Conservation (phyloP, 75 land plant species). For the Picea glauca region DNA sequence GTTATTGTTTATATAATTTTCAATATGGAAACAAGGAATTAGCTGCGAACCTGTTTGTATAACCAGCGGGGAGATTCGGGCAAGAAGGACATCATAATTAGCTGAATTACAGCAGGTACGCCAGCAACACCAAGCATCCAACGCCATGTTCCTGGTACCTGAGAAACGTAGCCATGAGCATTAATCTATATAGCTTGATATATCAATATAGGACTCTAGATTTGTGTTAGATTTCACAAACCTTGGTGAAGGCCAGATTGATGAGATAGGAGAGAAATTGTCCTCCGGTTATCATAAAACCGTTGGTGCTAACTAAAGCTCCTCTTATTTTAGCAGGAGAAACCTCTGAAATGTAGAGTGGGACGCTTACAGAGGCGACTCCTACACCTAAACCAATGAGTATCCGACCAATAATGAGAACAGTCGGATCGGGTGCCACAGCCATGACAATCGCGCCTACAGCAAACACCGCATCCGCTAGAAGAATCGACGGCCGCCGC, state of each 20-base stretch:
- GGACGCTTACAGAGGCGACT: conserved; percentile 77
- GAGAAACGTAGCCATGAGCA: not conserved
- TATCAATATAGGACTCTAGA: not conserved
- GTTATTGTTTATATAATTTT: not conserved
- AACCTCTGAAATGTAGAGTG: conserved; percentile 87
- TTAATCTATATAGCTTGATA: not conserved
- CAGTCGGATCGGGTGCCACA: conserved; percentile 38
- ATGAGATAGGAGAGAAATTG: conserved; percentile 77
- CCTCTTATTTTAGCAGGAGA: conserved; percentile 82
- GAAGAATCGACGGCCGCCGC: conserved; percentile 45
- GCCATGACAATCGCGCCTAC: conserved; percentile 82
- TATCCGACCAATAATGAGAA: conserved; percentile 65
- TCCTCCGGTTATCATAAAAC: conserved; percentile 76
- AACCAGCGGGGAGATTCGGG: conserved; percentile 92
- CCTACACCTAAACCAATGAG: conserved; percentile 83
- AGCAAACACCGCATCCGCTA: conserved; percentile 62
- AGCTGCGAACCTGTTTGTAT: conserved; percentile 36
- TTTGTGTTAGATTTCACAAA: not conserved
- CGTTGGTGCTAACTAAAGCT: conserved; percentile 78
- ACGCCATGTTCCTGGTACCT: conserved; percentile 80
- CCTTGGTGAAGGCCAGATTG: conserved; percentile 76
- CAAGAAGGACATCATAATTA: conserved; percentile 49
- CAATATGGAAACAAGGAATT: not conserved
- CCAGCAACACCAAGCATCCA: conserved; percentile 90
- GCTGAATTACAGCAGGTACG: conserved; percentile 67